Evolutionary conservation across 441 rosid species (phyloP).

Genomic region (Syzygium malaccense): DNA sequence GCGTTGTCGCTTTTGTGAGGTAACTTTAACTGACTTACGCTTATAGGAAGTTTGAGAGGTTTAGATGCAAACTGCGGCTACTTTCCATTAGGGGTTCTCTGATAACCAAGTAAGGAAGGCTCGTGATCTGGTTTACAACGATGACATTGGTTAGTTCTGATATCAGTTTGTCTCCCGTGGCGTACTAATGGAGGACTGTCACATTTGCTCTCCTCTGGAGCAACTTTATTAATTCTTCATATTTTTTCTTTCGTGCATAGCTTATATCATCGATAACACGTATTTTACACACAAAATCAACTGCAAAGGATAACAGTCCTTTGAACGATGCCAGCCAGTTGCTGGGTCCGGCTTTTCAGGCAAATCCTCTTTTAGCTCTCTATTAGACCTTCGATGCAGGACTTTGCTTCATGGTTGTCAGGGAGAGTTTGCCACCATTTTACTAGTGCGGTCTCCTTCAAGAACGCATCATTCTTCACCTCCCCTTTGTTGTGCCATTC

Average conservation of each 20-base stretch:
- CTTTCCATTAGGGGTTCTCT: neutral
- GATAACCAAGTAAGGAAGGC: neutral
- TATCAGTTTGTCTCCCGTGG: neutral
- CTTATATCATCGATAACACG: neutral
- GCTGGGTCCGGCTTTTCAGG: neutral
- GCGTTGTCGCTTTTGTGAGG: neutral
- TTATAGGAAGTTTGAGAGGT: neutral
- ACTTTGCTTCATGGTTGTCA: rapidly evolving
- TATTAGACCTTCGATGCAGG: neutral
- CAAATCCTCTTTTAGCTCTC: neutral
- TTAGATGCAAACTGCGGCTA: neutral
- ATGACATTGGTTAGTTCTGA: neutral
- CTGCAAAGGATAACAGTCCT: neutral
- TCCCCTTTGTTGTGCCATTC: neutral
- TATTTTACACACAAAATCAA: neutral
- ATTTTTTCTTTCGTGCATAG: neutral
- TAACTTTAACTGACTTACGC: neutral
- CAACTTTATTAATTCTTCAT: neutral
- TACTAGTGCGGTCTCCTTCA: neutral
- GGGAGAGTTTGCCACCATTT: neutral
- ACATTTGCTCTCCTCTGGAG: neutral
- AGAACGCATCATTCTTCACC: neutral
- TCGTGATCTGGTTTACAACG: neutral
- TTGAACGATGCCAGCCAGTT: neutral
- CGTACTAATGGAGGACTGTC: neutral